Conservation (phyloP, 2,329 filamentous ascomycete genomes). For the Tolypocladium inflatum region DNA sequence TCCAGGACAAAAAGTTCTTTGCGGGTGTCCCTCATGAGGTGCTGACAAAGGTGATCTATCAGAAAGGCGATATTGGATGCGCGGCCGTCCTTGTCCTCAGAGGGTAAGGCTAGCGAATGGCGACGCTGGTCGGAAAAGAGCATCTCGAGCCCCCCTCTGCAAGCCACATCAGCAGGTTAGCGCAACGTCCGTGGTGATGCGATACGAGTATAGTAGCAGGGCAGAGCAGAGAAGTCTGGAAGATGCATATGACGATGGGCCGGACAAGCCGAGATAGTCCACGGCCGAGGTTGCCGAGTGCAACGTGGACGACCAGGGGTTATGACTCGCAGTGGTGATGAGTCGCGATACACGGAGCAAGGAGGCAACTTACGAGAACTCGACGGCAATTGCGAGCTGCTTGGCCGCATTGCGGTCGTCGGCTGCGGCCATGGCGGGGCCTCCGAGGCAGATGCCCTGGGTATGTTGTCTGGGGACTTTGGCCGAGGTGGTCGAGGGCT, state of each 20-base stretch:
- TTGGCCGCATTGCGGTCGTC: slow-evolving; percentile 8
- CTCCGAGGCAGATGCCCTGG: not conserved
- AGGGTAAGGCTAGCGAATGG: slow-evolving; percentile 61
- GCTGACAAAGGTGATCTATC: slow-evolving; percentile 67
- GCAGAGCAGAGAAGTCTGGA: not conserved
- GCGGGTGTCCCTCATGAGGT: slow-evolving; percentile 75
- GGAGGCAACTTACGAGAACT: slow-evolving; percentile 48
- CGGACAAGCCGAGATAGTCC: not conserved
- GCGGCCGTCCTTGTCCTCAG: slow-evolving; percentile 46
- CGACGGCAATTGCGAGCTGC: slow-evolving; percentile 53
- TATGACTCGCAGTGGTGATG: not conserved
- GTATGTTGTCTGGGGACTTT: not conserved
- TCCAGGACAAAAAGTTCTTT: slow-evolving; percentile 88
- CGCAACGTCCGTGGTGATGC: slow-evolving; percentile 1
- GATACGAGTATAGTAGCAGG: not conserved
- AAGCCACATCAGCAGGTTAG: slow-evolving; percentile 7
- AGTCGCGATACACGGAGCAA: not conserved
- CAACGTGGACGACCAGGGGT: not conserved
- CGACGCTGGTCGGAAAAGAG: slow-evolving; percentile 78
- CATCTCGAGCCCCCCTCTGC: slow-evolving; percentile 84
- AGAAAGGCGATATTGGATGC: slow-evolving; percentile 65
- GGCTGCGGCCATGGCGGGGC: slow-evolving; percentile 6
- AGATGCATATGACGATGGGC: not conserved
- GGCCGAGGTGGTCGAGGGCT: not conserved
- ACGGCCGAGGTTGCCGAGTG: not conserved